Conservation (phyloP, 148 eudicot species). For the Spergularia bocconei region DNA sequence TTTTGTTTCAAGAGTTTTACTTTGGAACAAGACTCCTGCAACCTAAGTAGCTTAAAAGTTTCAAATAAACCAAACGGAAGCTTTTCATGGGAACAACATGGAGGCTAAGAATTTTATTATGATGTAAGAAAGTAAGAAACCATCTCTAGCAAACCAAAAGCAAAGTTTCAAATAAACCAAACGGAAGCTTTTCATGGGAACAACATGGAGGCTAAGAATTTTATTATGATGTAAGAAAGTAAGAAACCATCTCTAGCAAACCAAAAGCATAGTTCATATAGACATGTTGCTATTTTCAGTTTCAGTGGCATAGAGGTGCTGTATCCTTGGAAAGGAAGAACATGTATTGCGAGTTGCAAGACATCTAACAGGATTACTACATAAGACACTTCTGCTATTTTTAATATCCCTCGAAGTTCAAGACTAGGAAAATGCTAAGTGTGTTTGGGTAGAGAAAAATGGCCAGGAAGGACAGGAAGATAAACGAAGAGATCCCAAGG, state of each 20-base stretch:
- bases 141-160: not conserved
- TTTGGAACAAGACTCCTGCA: not conserved
- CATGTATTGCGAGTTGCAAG: not conserved
- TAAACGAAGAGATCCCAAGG: no score
- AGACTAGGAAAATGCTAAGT: not conserved
- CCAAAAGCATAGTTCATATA: not conserved
- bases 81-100: not conserved
- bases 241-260: not conserved
- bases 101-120: not conserved
- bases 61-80: not conserved
- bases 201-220: not conserved
- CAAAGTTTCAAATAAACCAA: not conserved
- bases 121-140: not conserved
- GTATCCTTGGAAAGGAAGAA: not conserved
- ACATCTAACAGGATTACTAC: not conserved
- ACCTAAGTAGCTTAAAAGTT: not conserved
- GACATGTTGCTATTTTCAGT: not conserved
- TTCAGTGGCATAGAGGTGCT: not conserved
- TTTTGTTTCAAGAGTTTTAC: not conserved
- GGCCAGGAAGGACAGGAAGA: no score
- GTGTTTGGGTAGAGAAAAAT: no score
- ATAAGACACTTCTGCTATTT: not conserved
- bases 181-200: not conserved
- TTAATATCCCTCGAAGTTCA: not conserved
- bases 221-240: not conserved